Evolutionary conservation across 2,329 filamentous ascomycete genomes (phyloP).

Genomic region (Trichocomaceae sp.): DNA sequence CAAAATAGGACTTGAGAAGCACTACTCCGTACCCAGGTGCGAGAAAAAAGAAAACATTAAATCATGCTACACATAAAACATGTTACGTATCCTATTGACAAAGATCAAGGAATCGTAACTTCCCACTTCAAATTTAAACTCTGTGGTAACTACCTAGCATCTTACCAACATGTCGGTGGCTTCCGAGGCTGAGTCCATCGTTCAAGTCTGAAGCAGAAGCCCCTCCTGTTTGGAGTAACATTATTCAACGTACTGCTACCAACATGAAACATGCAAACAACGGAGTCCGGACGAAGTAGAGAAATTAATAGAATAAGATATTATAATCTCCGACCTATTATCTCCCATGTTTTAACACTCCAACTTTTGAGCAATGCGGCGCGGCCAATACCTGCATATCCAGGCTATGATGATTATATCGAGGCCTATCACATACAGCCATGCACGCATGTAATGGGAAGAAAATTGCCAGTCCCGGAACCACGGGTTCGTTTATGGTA

Average conservation of each 20-base stretch:
- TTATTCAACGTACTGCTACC: too few relatives aligned
- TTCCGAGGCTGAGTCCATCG: too few relatives aligned
- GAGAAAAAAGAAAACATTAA: background rate
- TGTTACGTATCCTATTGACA: background rate
- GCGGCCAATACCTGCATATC: background rate
- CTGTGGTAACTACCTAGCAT: too few relatives aligned
- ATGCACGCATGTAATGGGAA: background rate
- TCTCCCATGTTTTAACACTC: too few relatives aligned
- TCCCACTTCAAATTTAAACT: background rate
- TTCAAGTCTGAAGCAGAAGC: too few relatives aligned
- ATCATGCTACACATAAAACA: background rate
- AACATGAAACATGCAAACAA: too few relatives aligned
- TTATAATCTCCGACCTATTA: too few relatives aligned
- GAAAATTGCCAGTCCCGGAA: background rate
- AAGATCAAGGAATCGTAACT: background rate
- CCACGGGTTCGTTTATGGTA: background rate
- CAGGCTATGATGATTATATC: background rate
- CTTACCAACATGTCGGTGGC: too few relatives aligned
- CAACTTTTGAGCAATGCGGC: background rate
- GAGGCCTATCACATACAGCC: background rate
- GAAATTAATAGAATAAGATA: background rate
- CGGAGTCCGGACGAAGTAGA: too few relatives aligned
- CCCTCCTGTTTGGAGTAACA: too few relatives aligned
- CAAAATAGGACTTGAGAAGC: background rate
- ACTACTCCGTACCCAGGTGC: background rate